A percentile compares a stretch with the other conserved stretches of the same genome.
Conservation (phyloP, 2,329 filamentous ascomycete species). For the Conoideocrella luteorostrata region DNA sequence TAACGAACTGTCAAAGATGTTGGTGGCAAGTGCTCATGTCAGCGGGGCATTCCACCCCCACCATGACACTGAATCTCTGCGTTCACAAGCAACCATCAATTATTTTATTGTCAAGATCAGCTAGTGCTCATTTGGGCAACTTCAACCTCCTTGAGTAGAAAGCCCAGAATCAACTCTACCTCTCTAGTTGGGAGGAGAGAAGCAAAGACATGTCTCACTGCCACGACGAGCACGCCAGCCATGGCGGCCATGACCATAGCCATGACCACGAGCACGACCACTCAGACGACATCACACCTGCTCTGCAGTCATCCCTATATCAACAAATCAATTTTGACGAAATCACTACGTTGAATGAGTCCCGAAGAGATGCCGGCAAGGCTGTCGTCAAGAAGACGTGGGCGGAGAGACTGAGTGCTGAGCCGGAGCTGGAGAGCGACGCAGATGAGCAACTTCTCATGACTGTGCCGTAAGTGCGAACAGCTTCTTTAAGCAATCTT, state of each 20-base stretch:
- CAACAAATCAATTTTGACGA: slow-evolving; percentile 85
- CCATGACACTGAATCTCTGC: slow-evolving; percentile 5
- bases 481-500: too few relatives aligned
- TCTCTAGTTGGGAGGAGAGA: too few relatives aligned
- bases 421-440: slow-evolving; percentile 77
- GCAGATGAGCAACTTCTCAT: slow-evolving; percentile 92
- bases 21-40: background rate
- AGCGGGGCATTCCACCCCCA: slow-evolving; percentile 11
- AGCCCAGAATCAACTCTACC: too few relatives aligned
- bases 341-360: slow-evolving; percentile 81
- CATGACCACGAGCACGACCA: slow-evolving; percentile 70
- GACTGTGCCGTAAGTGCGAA: slow-evolving; percentile 76
- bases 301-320: slow-evolving; percentile 85
- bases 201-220: slow-evolving; percentile 35
- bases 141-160: too few relatives aligned
- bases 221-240: slow-evolving; percentile 47
- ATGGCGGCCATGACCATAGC: slow-evolving; percentile 44
- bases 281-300: slow-evolving; percentile 85
- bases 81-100: too few relatives aligned
- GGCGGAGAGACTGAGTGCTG: slow-evolving; percentile 64
- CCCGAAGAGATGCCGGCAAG: slow-evolving; percentile 58
- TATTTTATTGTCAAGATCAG: too few relatives aligned
- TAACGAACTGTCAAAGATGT: too few relatives aligned
- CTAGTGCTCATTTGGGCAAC: too few relatives aligned
- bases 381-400: slow-evolving; percentile 85